A percentile compares a stretch with the other conserved stretches of the same genome.
Conservation (phyloP, 73 alveolate species). For the Tetrahymena elliotti region DNA sequence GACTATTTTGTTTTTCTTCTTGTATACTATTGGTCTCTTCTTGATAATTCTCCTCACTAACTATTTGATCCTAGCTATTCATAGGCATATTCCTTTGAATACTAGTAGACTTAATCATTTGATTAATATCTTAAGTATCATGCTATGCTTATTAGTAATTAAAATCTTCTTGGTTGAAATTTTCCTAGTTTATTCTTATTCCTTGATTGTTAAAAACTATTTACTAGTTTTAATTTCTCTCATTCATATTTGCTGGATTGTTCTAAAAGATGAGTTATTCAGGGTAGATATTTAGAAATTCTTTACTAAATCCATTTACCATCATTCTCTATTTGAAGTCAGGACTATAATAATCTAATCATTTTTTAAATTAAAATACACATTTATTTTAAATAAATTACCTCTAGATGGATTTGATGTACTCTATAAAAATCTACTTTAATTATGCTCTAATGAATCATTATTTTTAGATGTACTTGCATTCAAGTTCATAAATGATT, state of each 20-base stretch:
- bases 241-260: neutral
- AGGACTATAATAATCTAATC: neutral
- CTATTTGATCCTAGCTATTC: neutral
- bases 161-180: neutral
- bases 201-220: neutral
- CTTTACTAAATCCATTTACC: neutral
- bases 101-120: neutral
- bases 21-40: neutral
- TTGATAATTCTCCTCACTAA: neutral
- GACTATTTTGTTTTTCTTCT: neutral
- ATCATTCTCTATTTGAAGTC: neutral
- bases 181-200: neutral
- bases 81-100: neutral
- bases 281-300: neutral
- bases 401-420: neutral
- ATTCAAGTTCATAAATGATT: neutral
- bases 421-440: neutral
- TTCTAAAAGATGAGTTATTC: neutral
- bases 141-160: neutral
- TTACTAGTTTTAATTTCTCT: neutral
- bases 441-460: neutral
- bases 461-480: neutral
- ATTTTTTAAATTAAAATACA: neutral
- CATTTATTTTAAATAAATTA: neutral
- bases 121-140: neutral